Conservation (phyloP, 305 asterid species). For the Fraxinus velutina region DNA sequence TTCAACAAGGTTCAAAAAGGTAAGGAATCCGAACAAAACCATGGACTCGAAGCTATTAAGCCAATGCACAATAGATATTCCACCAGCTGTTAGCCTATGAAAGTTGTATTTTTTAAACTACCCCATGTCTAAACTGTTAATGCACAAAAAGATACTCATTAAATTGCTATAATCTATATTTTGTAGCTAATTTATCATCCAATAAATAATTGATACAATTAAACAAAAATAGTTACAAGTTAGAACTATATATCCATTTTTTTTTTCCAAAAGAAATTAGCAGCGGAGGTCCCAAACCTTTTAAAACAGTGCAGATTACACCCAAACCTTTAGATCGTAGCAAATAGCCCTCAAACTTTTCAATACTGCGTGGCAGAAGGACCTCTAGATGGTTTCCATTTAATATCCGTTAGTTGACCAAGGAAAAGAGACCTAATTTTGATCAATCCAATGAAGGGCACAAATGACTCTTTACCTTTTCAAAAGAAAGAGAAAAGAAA, state of each 20-base stretch:
- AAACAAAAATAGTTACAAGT: background rate
- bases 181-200: background rate
- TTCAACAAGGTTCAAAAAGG: background rate
- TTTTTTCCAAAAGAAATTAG: background rate
- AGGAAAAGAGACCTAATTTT: background rate
- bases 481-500: background rate
- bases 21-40: background rate
- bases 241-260: background rate
- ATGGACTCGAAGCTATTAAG: background rate
- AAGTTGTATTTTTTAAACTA: background rate
- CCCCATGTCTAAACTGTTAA: background rate
- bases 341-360: background rate
- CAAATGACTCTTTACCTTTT: background rate
- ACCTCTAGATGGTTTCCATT: background rate
- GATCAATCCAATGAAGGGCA: background rate
- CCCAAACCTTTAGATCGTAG: background rate
- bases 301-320: background rate
- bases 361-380: background rate
- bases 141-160: background rate
- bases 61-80: background rate
- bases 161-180: background rate
- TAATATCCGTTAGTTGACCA: background rate
- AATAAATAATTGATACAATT: background rate
- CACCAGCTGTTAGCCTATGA: background rate
- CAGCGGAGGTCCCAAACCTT: background rate